Percentiles rank a stretch among this genome's conserved stretches.
phyloP scores from a whole-genome alignment of 2,329 filamentous ascomycete species.

The Botrytis pseudocinerea region DNA sequence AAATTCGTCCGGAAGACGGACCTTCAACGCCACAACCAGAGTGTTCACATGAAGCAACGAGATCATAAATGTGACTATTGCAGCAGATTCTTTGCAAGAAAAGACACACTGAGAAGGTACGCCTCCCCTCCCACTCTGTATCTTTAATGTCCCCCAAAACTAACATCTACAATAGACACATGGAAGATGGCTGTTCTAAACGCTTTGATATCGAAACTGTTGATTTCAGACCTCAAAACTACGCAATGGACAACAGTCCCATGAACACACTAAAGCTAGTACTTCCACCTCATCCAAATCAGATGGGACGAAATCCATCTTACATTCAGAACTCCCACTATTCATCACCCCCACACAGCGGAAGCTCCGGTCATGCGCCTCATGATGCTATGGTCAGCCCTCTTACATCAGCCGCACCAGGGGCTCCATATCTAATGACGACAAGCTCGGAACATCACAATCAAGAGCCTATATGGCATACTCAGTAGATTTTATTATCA shows the following conservation, averaged over 20 bases:
- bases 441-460: conserved; percentile 21
- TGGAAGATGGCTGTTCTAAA: conserved; percentile 74
- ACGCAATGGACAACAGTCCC: conserved; percentile 27
- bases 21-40: conserved; percentile 61
- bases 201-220: conserved; percentile 50
- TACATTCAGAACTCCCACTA: conserved; percentile 36
- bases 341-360: conserved; percentile 27
- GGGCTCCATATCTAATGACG: conserved; percentile 27
- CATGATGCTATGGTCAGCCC: conserved; percentile 27
- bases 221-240: conserved; percentile 38
- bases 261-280: conserved; percentile 27
- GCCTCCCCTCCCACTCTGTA: conserved; percentile 20
- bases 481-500: conserved; percentile 16
- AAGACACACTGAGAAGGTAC: conserved; percentile 79
- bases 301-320: conserved; percentile 32
- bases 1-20: conserved; percentile 84
- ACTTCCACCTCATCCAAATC: conserved; percentile 25
- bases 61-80: conserved; percentile 72
- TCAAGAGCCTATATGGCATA: conserved; percentile 28
- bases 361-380: conserved; percentile 23
- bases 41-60: conserved; percentile 72
- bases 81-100: conserved; percentile 70
- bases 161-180: conserved; percentile 55
- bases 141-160: background rate
- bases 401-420: conserved; percentile 33